phyloP scores from a whole-genome alignment of 2,329 filamentous ascomycete species.

The Aspergillus sp. region DNA sequence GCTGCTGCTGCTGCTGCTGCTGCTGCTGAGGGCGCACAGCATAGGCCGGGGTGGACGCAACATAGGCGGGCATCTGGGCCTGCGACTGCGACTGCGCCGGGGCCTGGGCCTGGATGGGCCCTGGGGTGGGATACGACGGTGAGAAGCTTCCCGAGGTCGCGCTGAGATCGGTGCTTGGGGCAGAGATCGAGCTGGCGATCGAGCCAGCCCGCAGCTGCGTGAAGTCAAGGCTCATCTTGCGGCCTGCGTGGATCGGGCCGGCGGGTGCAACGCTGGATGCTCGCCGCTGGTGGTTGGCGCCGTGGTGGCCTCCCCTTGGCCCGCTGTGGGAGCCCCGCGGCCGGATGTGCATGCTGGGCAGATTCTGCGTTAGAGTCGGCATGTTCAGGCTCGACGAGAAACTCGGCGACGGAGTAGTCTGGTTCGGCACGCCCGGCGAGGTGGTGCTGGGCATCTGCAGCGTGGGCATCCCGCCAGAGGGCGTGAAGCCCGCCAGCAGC shows the following conservation, averaged over 20 bases:
- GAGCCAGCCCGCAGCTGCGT: conserved; percentile 26
- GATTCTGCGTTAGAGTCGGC: no score
- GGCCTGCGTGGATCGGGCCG: conserved; percentile 27
- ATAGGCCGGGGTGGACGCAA: conserved; percentile 20
- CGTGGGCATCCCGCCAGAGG: no score
- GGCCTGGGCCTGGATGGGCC: conserved; percentile 17
- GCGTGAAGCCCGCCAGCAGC: conserved; percentile 24
- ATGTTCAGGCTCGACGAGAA: no score
- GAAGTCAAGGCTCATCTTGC: conserved; percentile 39
- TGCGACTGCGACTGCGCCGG: conserved; percentile 8
- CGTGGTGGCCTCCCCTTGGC: no score
- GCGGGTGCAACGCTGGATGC: conserved; percentile 28
- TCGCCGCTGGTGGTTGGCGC: conserved; percentile 23
- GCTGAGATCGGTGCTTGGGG: conserved; percentile 23
- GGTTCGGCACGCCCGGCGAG: conserved; percentile 15
- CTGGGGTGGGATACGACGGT: conserved; percentile 23
- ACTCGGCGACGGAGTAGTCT: background rate
- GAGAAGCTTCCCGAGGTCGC: conserved; percentile 26
- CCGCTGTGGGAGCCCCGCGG: no score
- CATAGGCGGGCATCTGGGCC: conserved; percentile 30
- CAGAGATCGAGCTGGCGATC: conserved; percentile 22
- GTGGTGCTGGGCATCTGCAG: conserved; percentile 25
- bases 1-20: conserved; percentile 1
- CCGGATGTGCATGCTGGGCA: no score
- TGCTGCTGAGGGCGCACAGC: background rate